Conservation (phyloP, 768 basidiomycete genomes). For the Mycena albidolilacea region DNA sequence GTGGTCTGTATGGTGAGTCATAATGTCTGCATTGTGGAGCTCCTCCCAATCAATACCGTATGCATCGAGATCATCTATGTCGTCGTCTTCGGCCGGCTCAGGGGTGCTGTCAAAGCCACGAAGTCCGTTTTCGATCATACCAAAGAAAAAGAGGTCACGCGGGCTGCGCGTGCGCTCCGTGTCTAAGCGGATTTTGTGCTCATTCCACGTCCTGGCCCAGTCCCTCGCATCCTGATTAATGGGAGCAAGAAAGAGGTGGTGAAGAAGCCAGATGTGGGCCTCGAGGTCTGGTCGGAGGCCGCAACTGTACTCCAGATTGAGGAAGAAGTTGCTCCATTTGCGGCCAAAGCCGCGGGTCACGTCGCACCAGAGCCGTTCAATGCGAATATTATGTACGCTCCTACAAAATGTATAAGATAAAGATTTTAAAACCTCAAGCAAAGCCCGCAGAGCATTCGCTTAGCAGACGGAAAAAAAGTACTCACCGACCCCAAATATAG, state of each 20-base stretch:
- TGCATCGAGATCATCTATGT: slow-evolving; percentile 12
- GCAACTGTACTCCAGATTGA: background rate
- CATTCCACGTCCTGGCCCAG: background rate
- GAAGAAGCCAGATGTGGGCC: background rate
- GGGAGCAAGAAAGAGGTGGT: background rate
- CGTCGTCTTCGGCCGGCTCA: background rate
- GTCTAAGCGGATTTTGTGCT: background rate
- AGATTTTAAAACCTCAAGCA: background rate
- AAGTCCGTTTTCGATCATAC: background rate
- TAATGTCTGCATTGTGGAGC: slow-evolving; percentile 12
- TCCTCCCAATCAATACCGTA: slow-evolving; percentile 27
- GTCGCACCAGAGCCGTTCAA: background rate
- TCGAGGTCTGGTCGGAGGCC: background rate
- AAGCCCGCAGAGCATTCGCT: background rate
- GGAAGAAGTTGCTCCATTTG: background rate
- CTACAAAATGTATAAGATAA: background rate
- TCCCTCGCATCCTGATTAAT: background rate
- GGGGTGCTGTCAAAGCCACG: background rate
- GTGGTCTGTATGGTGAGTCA: slow-evolving; percentile 8
- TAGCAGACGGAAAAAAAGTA: background rate
- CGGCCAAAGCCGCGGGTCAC: background rate
- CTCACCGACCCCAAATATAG: background rate
- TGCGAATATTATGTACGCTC: background rate
- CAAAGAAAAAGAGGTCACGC: background rate
- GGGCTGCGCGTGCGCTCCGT: background rate